phyloP scores from a whole-genome alignment of 768 basidiomycete genomes.

The Lactarius vividus region DNA sequence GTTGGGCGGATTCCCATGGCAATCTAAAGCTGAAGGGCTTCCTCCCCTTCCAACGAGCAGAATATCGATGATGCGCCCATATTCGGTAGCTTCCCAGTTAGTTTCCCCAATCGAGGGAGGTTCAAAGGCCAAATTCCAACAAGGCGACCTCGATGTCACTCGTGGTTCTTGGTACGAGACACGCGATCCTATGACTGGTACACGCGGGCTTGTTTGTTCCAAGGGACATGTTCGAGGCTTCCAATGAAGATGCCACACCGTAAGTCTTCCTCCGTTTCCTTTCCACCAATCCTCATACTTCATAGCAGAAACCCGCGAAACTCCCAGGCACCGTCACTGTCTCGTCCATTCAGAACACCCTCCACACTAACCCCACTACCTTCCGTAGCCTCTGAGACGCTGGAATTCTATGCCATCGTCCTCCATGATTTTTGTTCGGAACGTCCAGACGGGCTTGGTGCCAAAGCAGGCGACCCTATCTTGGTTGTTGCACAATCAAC shows the following conservation, averaged over 20 bases:
- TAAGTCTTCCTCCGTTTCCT: slow-evolving; percentile 39
- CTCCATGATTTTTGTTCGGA: slow-evolving; percentile 96
- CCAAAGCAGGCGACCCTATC: slow-evolving; percentile 89
- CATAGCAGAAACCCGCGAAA: slow-evolving; percentile 4
- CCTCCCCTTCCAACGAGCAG: no score
- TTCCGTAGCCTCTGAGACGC: slow-evolving; percentile 36
- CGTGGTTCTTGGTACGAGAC: slow-evolving; percentile 85
- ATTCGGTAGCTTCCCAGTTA: no score
- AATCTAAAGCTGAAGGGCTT: no score
- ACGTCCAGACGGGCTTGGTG: slow-evolving; percentile 92
- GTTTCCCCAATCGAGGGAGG: no score
- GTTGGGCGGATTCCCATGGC: no score
- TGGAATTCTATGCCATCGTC: slow-evolving; percentile 91
- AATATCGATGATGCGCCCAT: no score
- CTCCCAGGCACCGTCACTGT: slow-evolving; percentile 16
- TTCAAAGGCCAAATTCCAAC: slow-evolving; percentile 49
- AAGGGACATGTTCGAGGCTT: slow-evolving; percentile 83
- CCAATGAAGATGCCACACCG: slow-evolving; percentile 66
- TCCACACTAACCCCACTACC: slow-evolving; percentile 33
- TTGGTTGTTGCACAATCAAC: slow-evolving; percentile 99
- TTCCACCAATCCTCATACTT: slow-evolving; percentile 14
- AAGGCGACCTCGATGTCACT: slow-evolving; percentile 96
- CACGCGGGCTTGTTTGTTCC: slow-evolving; percentile 92
- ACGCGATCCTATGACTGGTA: slow-evolving; percentile 87
- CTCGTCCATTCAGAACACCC: slow-evolving; percentile 31